Conservation (phyloP, 306 rosid species). For the Malus asiatica region DNA sequence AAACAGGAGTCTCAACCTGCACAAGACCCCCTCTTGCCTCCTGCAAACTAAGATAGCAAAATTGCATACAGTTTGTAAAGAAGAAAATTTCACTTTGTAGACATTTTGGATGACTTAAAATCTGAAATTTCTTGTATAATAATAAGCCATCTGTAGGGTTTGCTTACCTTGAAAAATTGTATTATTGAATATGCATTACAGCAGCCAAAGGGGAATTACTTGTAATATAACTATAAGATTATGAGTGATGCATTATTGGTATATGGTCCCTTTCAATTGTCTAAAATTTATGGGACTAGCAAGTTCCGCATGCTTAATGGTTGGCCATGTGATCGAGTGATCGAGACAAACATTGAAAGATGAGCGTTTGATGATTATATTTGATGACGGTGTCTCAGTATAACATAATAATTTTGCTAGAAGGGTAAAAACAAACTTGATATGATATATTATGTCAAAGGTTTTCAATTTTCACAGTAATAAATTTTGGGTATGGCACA, state of each 20-base stretch:
- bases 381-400: no score
- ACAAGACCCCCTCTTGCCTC: constrained; percentile 26
- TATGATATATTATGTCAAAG: no score
- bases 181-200: background rate
- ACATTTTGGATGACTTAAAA: background rate
- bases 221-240: no score
- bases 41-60: constrained; percentile 10
- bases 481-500: no score
- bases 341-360: background rate
- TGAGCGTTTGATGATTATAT: no score
- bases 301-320: background rate
- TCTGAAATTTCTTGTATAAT: background rate
- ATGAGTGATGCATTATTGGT: background rate
- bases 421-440: no score
- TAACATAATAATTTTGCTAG: no score
- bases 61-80: background rate
- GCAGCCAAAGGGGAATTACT: background rate
- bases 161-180: background rate
- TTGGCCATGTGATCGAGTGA: background rate
- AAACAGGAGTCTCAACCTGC: constrained; percentile 11
- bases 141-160: background rate
- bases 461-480: no score
- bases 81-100: background rate
- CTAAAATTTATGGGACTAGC: background rate
- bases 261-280: background rate